A percentile compares a stretch with the other conserved stretches of the same genome.
These are phyloP conservation scores for Prasinococcaceae sp. DNA, from an alignment of 139 green algal species.

Conservation along the genomic window DNA sequence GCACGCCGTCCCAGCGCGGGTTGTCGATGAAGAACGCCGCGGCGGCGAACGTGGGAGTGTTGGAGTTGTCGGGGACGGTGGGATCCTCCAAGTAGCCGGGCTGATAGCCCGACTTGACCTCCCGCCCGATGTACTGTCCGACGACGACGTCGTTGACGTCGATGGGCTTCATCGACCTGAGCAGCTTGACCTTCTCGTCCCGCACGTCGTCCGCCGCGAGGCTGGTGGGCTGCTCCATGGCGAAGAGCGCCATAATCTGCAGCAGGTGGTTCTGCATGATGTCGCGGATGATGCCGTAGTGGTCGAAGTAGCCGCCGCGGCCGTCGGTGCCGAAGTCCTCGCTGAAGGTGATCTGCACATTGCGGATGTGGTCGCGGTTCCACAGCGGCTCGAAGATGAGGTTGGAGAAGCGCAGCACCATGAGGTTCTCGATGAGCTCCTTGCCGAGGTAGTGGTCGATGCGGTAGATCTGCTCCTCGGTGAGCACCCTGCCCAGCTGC, in stretches of 20 bases:
- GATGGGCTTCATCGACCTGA: conserved; percentile 67
- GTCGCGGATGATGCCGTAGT: conserved; percentile 97
- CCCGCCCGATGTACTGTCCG: conserved; percentile 70
- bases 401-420: conserved; percentile 93
- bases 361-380: conserved; percentile 86
- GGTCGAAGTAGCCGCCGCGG: conserved; percentile 95
- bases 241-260: conserved; percentile 89
- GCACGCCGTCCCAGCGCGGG: conserved; percentile 91
- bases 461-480: conserved; percentile 95
- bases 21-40: conserved; percentile 92
- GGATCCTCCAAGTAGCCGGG: conserved; percentile 88
- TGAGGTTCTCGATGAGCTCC: conserved; percentile 98
- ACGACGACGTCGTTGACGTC: conserved; percentile 82
- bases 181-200: conserved; percentile 97
- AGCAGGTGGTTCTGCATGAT: conserved; percentile 99
- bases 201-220: conserved; percentile 87
- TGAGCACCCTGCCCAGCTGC: conserved; percentile 60
- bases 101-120: conserved; percentile 25
- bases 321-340: conserved; percentile 97
- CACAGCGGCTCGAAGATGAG: conserved; percentile 97
- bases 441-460: conserved; percentile 99
- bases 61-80: conserved; percentile 63
- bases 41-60: conserved; percentile 87
- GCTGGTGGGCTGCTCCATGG: conserved; percentile 85
- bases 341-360: conserved; percentile 96